A percentile compares a stretch with the other conserved stretches of the same genome.
These are phyloP conservation scores for Galerina marginata DNA, from an alignment of 768 basidiomycete species.

Conservation along the genomic window DNA sequence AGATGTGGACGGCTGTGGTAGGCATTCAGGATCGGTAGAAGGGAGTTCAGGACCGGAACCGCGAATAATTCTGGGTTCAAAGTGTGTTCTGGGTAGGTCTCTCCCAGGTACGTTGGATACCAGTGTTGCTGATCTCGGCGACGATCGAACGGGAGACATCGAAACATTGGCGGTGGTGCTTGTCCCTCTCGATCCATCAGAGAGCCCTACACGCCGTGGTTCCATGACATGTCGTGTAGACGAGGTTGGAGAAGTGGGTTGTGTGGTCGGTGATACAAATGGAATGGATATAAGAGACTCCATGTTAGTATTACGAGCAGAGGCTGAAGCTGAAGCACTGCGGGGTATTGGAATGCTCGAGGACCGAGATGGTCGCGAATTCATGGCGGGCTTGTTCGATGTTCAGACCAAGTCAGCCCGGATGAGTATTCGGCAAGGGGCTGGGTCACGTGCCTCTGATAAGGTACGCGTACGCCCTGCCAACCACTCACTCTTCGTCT, in stretches of 20 bases:
- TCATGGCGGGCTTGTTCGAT: slow-evolving; percentile 26
- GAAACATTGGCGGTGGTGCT: slow-evolving; percentile 35
- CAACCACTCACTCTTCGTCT: not conserved
- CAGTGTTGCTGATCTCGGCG: slow-evolving; percentile 37
- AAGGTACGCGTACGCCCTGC: slow-evolving; percentile 4
- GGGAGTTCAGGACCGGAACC: slow-evolving; percentile 29
- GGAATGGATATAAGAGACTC: slow-evolving; percentile 73
- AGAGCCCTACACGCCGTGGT: slow-evolving; percentile 40
- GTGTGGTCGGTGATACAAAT: slow-evolving; percentile 47
- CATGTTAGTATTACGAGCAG: slow-evolving; percentile 54
- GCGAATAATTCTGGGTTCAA: slow-evolving; percentile 76
- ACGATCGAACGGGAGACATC: slow-evolving; percentile 50
- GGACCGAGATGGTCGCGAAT: slow-evolving; percentile 58
- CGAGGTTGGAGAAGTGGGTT: slow-evolving; percentile 35
- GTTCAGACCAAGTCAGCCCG: not conserved
- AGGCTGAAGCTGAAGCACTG: slow-evolving; percentile 46
- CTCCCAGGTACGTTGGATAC: slow-evolving; percentile 35
- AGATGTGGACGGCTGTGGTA: slow-evolving; percentile 44
- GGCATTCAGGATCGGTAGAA: slow-evolving; percentile 46
- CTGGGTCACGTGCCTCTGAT: slow-evolving; percentile 6
- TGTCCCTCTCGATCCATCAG: slow-evolving; percentile 34
- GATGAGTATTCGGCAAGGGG: not conserved
- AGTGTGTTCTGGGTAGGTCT: slow-evolving; percentile 37
- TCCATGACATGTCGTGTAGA: slow-evolving; percentile 35
- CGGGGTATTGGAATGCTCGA: slow-evolving; percentile 74